Evolutionary conservation across 768 basidiomycete genomes (phyloP).

Genomic region (Boletus speciosus): DNA sequence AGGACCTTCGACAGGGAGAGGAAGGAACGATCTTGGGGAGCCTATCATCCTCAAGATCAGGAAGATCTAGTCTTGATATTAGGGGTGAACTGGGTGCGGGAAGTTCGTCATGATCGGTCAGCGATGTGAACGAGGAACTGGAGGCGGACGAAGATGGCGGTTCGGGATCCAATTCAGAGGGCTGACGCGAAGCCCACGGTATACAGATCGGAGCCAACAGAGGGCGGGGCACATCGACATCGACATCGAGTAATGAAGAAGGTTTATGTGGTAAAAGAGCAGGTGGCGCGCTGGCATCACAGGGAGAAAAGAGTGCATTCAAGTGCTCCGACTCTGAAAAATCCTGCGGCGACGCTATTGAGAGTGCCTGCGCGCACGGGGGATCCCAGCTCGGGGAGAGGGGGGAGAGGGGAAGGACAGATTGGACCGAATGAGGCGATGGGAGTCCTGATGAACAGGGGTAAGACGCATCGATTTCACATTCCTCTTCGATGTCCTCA

Average conservation of each 20-base stretch:
- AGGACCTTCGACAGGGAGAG: slow-evolving; percentile 31
- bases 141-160: slow-evolving; percentile 7
- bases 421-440: slow-evolving; percentile 14
- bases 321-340: slow-evolving; percentile 14
- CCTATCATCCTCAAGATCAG: slow-evolving; percentile 31
- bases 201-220: slow-evolving; percentile 22
- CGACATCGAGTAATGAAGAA: slow-evolving; percentile 27
- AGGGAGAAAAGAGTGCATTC: slow-evolving; percentile 20
- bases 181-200: slow-evolving; percentile 18
- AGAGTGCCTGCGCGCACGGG: slow-evolving; percentile 8
- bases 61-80: slow-evolving; percentile 29
- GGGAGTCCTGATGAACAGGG: slow-evolving; percentile 8
- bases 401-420: slow-evolving; percentile 30
- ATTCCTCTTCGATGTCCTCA: slow-evolving; percentile 16
- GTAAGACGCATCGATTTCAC: slow-evolving; percentile 21
- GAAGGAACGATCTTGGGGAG: slow-evolving; percentile 19
- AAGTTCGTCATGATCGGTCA: slow-evolving; percentile 22
- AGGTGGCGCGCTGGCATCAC: slow-evolving; percentile 7
- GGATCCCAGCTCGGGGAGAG: slow-evolving; percentile 35
- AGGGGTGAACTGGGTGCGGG: slow-evolving; percentile 30
- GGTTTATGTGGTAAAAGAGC: slow-evolving; percentile 12
- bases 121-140: slow-evolving; percentile 18
- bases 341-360: slow-evolving; percentile 15
- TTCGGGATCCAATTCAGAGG: slow-evolving; percentile 15
- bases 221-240: slow-evolving; percentile 18